Conservation (phyloP, 768 basidiomycete species). For the Pleurotus platypus region DNA sequence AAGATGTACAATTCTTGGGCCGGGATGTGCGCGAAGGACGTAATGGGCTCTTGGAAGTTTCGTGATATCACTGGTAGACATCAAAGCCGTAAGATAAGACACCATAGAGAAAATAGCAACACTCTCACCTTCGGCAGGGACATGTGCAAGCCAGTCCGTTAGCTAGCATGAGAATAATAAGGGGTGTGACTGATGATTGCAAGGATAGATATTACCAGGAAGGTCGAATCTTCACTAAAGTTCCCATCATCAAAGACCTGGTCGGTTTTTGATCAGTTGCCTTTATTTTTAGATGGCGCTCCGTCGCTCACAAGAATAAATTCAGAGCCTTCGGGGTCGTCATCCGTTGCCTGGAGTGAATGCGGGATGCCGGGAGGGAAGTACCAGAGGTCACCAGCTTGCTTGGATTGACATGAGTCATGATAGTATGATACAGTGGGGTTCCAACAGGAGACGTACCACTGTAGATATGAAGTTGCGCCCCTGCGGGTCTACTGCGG, state of each 20-base stretch:
- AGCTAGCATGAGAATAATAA: conserved; percentile 18
- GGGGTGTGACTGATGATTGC: neutral
- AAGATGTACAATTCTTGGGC: conserved; percentile 54
- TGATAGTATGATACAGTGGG: no score
- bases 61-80: conserved; percentile 47
- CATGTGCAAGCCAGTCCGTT: conserved; percentile 70
- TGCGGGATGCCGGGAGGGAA: conserved; percentile 58
- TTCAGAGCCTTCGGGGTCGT: conserved; percentile 42
- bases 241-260: conserved; percentile 32
- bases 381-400: conserved; percentile 50
- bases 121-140: conserved; percentile 31
- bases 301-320: conserved; percentile 35
- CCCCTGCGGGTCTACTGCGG: conserved; percentile 44
- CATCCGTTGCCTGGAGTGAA: conserved; percentile 49
- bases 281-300: neutral
- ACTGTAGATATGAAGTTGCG: conserved; percentile 48
- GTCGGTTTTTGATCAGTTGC: neutral
- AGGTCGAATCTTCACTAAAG: conserved; percentile 59
- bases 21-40: conserved; percentile 53
- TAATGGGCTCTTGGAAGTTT: conserved; percentile 47
- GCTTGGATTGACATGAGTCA: conserved; percentile 8
- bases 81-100: neutral
- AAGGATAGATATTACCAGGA: conserved; percentile 24
- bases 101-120: neutral
- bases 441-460: conserved; percentile 24